These are phyloP conservation scores for Ophiostoma populinum DNA, from an alignment of 2,329 filamentous ascomycete genomes.

Conservation along the genomic window DNA sequence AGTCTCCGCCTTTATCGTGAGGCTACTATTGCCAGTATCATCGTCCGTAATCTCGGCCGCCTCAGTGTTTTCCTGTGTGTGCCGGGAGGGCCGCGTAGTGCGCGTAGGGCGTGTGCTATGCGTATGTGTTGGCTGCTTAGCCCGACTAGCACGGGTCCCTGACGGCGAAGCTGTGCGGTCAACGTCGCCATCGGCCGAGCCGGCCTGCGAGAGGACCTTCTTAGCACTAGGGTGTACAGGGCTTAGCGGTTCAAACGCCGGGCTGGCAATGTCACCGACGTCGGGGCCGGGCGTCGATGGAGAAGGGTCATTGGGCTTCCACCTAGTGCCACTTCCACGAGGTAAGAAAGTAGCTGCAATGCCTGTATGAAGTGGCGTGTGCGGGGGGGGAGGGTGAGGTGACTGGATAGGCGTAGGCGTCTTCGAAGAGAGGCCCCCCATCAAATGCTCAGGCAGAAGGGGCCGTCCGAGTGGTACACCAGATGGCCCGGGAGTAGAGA, in stretches of 20 bases:
- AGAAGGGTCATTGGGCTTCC: slow-evolving; percentile 35
- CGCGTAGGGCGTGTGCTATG: slow-evolving; percentile 1
- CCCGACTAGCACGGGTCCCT: not conserved
- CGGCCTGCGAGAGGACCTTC: slow-evolving; percentile 10
- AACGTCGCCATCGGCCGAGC: not conserved
- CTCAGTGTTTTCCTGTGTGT: not conserved
- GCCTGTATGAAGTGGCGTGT: slow-evolving; percentile 5
- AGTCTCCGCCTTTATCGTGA: slow-evolving; percentile 39
- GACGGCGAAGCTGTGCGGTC: not conserved
- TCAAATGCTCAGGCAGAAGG: slow-evolving; percentile 6
- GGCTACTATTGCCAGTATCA: not conserved
- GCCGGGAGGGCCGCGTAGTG: slow-evolving; percentile 4
- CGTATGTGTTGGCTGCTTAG: not conserved
- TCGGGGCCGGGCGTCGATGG: slow-evolving; percentile 35
- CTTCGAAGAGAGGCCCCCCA: slow-evolving; percentile 2
- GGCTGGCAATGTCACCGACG: slow-evolving; percentile 29
- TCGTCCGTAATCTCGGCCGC: not conserved
- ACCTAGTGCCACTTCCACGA: slow-evolving; percentile 33
- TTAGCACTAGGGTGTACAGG: slow-evolving; percentile 27
- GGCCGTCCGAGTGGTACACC: not conserved
- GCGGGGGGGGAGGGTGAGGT: slow-evolving; percentile 4
- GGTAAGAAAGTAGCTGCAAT: slow-evolving; percentile 7
- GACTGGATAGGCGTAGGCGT: slow-evolving; percentile 9
- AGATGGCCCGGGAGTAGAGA: not conserved
- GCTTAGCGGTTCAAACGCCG: slow-evolving; percentile 41